phyloP scores from a whole-genome alignment of 305 asterid species.

The Coffea humblotiana region DNA sequence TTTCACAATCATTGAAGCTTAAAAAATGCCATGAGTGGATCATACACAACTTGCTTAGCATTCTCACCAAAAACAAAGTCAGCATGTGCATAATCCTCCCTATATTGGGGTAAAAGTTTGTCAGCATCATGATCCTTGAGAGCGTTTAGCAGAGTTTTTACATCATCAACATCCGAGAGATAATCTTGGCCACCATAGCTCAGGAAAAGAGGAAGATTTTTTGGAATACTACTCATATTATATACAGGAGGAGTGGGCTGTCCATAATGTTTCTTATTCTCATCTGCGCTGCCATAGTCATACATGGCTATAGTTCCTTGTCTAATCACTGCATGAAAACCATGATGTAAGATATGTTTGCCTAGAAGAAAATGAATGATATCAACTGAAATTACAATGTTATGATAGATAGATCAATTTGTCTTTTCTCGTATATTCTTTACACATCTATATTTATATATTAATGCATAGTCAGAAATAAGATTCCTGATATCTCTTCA shows the following conservation, averaged over 20 bases:
- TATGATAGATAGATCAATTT: not conserved
- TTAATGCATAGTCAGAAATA: not conserved
- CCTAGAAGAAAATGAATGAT: not conserved
- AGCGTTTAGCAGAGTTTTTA: constrained; percentile 35
- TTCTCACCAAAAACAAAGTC: constrained; percentile 57
- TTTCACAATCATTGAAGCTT: constrained; percentile 22
- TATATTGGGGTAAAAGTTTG: constrained; percentile 47
- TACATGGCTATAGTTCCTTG: constrained; percentile 60
- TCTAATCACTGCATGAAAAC: constrained; percentile 49
- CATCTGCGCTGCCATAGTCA: constrained; percentile 51
- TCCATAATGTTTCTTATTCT: constrained; percentile 61
- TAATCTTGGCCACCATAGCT: constrained; percentile 67
- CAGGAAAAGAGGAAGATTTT: constrained; percentile 56
- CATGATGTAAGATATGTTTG: not conserved
- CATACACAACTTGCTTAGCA: constrained; percentile 59
- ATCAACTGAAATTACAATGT: not conserved
- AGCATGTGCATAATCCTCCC: constrained; percentile 58
- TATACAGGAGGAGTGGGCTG: constrained; percentile 62
- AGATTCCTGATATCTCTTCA: too few relatives aligned
- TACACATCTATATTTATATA: not conserved
- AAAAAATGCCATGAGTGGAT: constrained; percentile 55
- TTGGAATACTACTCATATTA: constrained; percentile 52
- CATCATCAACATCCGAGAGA: constrained; percentile 63
- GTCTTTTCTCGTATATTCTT: too few relatives aligned
- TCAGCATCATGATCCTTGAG: constrained; percentile 49